Conservation (phyloP, 305 asterid genomes). For the Fraxinus paxiana region DNA sequence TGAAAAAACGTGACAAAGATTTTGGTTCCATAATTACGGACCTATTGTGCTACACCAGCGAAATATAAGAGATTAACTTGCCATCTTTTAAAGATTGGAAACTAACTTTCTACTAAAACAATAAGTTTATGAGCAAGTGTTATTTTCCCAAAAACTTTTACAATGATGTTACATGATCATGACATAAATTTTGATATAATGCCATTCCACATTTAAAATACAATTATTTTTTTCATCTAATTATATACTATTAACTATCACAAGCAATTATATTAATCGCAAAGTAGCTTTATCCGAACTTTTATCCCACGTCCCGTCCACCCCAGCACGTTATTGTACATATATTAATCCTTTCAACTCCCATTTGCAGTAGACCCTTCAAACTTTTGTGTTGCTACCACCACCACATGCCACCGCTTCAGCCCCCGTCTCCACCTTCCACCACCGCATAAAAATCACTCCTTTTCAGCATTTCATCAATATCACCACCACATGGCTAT, state of each 20-base stretch:
- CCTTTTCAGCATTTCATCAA: background rate
- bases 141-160: background rate
- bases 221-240: too few relatives aligned
- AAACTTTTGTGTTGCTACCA: background rate
- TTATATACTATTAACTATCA: too few relatives aligned
- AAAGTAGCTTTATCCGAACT: background rate
- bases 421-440: background rate
- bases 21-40: background rate
- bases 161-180: too few relatives aligned
- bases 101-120: background rate
- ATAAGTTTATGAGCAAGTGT: background rate
- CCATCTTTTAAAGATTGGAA: background rate
- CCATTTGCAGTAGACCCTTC: background rate
- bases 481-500: constrained; percentile 32
- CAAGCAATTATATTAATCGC: too few relatives aligned
- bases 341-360: background rate
- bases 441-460: background rate
- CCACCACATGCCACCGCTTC: constrained; percentile 8
- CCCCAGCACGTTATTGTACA: background rate
- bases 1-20: background rate
- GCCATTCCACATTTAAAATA: too few relatives aligned
- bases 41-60: background rate
- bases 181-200: too few relatives aligned
- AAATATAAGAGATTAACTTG: background rate
- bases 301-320: background rate